These are phyloP conservation scores for Podospora fimiseda DNA, from an alignment of 495 filamentous ascomycete species.

Conservation along the genomic window DNA sequence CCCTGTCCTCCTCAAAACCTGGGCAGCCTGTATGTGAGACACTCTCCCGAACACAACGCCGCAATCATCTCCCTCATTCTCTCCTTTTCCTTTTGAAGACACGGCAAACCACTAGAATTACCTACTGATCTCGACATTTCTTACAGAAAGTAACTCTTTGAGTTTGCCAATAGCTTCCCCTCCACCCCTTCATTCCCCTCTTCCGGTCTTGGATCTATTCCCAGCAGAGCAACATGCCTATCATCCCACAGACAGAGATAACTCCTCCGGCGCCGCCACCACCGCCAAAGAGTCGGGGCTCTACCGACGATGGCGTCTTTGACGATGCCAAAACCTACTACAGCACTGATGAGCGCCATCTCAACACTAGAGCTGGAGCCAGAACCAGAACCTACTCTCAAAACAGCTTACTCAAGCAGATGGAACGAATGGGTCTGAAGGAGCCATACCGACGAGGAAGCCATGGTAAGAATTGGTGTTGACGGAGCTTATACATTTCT, in stretches of 20 bases:
- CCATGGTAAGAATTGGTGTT: conserved; percentile 31
- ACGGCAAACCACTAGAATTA: no score
- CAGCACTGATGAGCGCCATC: conserved; percentile 40
- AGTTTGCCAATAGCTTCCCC: no score
- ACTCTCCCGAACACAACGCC: no score
- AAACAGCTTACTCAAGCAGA: conserved; percentile 39
- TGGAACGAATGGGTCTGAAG: conserved; percentile 36
- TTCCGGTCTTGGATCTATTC: no score
- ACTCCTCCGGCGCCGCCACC: conserved; percentile 2
- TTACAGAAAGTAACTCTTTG: no score
- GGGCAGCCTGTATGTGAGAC: no score
- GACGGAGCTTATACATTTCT: no score
- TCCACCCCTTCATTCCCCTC: no score
- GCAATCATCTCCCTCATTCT: no score
- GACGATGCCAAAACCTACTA: conserved; percentile 48
- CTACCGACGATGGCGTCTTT: conserved; percentile 36
- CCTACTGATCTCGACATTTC: no score
- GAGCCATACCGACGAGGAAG: conserved; percentile 44
- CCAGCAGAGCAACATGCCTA: conserved; percentile 18
- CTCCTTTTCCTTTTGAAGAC: no score
- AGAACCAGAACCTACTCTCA: conserved; percentile 44
- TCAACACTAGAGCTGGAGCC: conserved; percentile 31
- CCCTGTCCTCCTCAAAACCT: no score
- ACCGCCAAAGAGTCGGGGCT: conserved; percentile 14
- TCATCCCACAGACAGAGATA: conserved; percentile 7